A percentile compares a stretch with the other conserved stretches of the same genome.
Conservation (phyloP, 2,329 filamentous ascomycete genomes). For the Paracoccidioides lutzii region DNA sequence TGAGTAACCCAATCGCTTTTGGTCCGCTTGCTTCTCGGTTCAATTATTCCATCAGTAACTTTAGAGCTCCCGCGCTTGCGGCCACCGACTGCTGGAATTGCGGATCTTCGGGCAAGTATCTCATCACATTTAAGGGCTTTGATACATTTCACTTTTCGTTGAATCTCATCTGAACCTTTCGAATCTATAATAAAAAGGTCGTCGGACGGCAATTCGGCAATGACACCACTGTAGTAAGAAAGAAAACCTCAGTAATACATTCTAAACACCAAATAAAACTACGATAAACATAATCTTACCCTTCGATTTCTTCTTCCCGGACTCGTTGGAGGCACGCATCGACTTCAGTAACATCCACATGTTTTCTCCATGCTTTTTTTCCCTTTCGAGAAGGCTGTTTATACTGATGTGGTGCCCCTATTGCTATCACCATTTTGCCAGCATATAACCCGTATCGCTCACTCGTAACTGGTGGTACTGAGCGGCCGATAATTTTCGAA, state of each 20-base stretch:
- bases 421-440: conserved; percentile 21
- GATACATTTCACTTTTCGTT: conserved; percentile 51
- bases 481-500: conserved; percentile 9
- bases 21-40: conserved; percentile 55
- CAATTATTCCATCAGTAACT: conserved; percentile 59
- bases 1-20: conserved; percentile 69
- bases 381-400: conserved; percentile 89
- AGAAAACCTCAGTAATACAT: conserved; percentile 4
- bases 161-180: conserved; percentile 53
- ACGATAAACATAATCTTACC: conserved; percentile 39
- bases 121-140: conserved; percentile 83
- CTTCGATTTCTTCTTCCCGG: conserved; percentile 81
- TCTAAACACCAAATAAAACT: conserved; percentile 7
- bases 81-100: conserved; percentile 62
- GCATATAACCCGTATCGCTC: neutral
- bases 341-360: conserved; percentile 84
- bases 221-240: conserved; percentile 52
- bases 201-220: conserved; percentile 68
- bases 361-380: conserved; percentile 98
- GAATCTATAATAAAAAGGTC: conserved; percentile 79
- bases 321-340: conserved; percentile 69
- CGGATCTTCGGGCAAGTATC: conserved; percentile 75
- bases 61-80: conserved; percentile 59
- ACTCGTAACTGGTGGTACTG: neutral
- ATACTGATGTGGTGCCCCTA: conserved; percentile 58